Base-by-base conservation (phyloP, 176 grass and related monocot genomes). In the Eleusine indica region DNA sequence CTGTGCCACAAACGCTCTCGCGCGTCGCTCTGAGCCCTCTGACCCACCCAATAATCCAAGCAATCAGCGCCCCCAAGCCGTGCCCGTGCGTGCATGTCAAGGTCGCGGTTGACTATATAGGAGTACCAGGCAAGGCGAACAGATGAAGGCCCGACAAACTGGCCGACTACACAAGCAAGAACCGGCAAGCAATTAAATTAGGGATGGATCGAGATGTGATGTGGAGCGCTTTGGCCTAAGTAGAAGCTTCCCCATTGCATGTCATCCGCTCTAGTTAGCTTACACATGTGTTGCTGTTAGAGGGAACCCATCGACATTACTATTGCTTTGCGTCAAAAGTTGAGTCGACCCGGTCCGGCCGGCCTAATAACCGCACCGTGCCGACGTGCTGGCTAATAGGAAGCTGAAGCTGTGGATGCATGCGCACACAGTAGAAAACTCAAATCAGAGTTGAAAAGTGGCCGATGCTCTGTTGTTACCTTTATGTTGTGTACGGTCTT, bases 11-110 rank as follows among this genome's bases (percentile, higher is more conserved):
- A 9, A 35, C 35, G 3, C 60, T 30, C 25, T 25, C 25, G 25
- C 25, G 25, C 8, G 14, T 14, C 10, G n/a, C n/a, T 46, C 43
- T 10, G 47, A 48, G 47, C 28, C 35, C 25, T 21, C 1, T 17
- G 21, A 47, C 46, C 21, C 3, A 0, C 46, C 21, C 3, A 1
- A 6, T 13, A 0, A 52, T 67, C 44, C 29, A 25, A 25, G 25
- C 25, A 16, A 68, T 29, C 62, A 38, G 78, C 46, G 47, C 61
- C 21, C 5, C 37, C 67, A 43, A 30, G 51, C 79, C 79, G 37
- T 68, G 66, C 66, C 79, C 79, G 37, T 68, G 66, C 66, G 6
- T 70, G 19, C 79, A 13, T 58, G 79, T 21, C 49, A 81, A 71
- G 51, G 79, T 81, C 79, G 66, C 66, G 66, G 51, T 71, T 71